Conservation (phyloP, 2,329 filamentous ascomycete genomes). For the Shiraia sp. region DNA sequence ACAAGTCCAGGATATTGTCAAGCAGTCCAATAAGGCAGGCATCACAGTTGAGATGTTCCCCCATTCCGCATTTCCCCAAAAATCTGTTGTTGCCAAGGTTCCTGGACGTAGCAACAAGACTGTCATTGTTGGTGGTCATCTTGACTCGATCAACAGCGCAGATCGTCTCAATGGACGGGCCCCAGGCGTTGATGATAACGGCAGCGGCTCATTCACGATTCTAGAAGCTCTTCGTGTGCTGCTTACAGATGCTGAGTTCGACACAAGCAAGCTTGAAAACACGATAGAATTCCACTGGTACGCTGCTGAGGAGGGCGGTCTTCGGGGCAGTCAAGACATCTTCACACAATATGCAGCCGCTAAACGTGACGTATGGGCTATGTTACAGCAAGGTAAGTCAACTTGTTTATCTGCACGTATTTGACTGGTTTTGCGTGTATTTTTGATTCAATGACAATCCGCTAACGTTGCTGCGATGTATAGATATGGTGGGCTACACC, state of each 20-base stretch:
- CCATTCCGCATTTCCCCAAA: constrained; percentile 78
- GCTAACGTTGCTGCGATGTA: too few relatives aligned
- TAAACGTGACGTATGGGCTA: constrained; percentile 79
- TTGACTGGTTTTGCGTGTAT: too few relatives aligned
- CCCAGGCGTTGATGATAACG: constrained; percentile 68
- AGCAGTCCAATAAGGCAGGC: constrained; percentile 67
- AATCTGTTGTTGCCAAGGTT: constrained; percentile 83
- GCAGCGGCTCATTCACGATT: constrained; percentile 87
- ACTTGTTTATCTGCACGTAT: too few relatives aligned
- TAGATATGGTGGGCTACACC: constrained; percentile 82
- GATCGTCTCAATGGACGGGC: constrained; percentile 48
- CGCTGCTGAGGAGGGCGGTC: constrained; percentile 82
- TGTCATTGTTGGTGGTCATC: constrained; percentile 82
- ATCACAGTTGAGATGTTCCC: constrained; percentile 73
- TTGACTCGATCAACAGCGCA: constrained; percentile 8
- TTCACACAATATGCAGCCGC: constrained; percentile 77
- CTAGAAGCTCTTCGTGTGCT: constrained; percentile 84
- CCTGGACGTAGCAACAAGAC: constrained; percentile 81
- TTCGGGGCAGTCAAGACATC: constrained; percentile 85
- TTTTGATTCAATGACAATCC: too few relatives aligned
- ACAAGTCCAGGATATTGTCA: constrained; percentile 72
- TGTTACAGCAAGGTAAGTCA: constrained; percentile 74
- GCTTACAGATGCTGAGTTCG: constrained; percentile 68
- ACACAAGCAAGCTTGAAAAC: constrained; percentile 73
- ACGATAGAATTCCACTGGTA: constrained; percentile 98